Evolutionary conservation across 2,329 filamentous ascomycete genomes (phyloP).

Genomic region (Ceratocystis destructans): DNA sequence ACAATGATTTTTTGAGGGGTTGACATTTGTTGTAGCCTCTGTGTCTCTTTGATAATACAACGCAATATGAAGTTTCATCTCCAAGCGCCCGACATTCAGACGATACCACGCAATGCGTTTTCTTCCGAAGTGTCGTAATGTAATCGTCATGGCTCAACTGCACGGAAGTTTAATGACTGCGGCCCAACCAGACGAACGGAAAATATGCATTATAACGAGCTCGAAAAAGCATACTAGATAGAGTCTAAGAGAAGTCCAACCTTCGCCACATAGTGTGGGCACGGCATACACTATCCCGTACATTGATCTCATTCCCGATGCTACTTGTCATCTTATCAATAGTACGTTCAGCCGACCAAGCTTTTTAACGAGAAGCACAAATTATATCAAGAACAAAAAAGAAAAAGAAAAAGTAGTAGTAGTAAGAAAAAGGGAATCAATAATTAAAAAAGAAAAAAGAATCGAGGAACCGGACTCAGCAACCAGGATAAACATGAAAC

Average conservation of each 20-base stretch:
- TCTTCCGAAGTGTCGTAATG: too few relatives aligned
- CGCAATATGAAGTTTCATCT: too few relatives aligned
- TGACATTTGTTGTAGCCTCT: too few relatives aligned
- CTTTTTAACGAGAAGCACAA: constrained; percentile 10
- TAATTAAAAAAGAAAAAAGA: constrained; percentile 19
- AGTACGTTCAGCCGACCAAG: background rate
- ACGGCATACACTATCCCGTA: background rate
- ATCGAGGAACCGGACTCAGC: constrained; percentile 14
- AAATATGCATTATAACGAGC: background rate
- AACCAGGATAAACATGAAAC: constrained; percentile 18
- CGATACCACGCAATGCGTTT: too few relatives aligned
- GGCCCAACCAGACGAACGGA: background rate
- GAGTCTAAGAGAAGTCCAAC: background rate
- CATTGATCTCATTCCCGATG: background rate
- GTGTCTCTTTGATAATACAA: too few relatives aligned
- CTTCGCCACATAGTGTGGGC: background rate
- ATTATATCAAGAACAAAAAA: constrained; percentile 14
- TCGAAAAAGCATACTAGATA: background rate
- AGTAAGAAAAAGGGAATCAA: constrained; percentile 19
- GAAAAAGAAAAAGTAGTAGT: constrained; percentile 6
- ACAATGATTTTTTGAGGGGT: too few relatives aligned
- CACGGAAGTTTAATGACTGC: background rate
- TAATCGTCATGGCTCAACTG: too few relatives aligned
- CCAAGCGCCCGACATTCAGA: too few relatives aligned
- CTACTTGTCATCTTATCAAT: background rate